These are phyloP conservation scores for Kodamaea suecica DNA, from an alignment of 1,139 yeast genomes.

Conservation along the genomic window DNA sequence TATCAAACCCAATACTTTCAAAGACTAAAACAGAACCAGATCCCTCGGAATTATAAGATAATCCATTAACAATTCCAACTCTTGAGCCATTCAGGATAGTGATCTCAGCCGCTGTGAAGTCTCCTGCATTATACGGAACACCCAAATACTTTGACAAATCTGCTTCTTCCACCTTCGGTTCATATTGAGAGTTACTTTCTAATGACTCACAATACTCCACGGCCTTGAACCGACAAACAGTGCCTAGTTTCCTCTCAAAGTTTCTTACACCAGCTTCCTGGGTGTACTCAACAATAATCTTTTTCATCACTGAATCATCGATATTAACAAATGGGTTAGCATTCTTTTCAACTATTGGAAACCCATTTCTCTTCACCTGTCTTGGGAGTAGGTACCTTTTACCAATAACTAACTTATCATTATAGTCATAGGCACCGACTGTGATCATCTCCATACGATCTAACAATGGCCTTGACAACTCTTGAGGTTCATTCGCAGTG, in stretches of 20 bases:
- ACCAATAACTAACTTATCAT: slow-evolving; percentile 77
- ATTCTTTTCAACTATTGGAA: slow-evolving; percentile 30
- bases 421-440: slow-evolving; percentile 76
- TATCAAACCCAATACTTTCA: slow-evolving; percentile 65
- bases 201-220: slow-evolving; percentile 61
- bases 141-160: slow-evolving; percentile 54
- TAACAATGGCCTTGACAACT: slow-evolving; percentile 73
- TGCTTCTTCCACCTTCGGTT: slow-evolving; percentile 37
- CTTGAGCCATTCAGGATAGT: slow-evolving; percentile 16
- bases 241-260: slow-evolving; percentile 68
- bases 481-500: slow-evolving; percentile 82
- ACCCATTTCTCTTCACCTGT: slow-evolving; percentile 69
- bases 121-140: slow-evolving; percentile 35
- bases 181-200: slow-evolving; percentile 25
- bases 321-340: slow-evolving; percentile 33
- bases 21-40: slow-evolving; percentile 80
- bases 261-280: slow-evolving; percentile 88
- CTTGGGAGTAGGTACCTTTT: slow-evolving; percentile 72
- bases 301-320: slow-evolving; percentile 53
- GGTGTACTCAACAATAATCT: slow-evolving; percentile 68
- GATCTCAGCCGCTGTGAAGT: slow-evolving; percentile 15
- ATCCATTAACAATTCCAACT: slow-evolving; percentile 81
- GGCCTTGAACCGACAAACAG: slow-evolving; percentile 77
- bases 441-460: slow-evolving; percentile 87
- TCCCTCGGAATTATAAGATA: slow-evolving; percentile 86